Conservation (phyloP, 257 asterid species). For the Cruciata laevipes region DNA sequence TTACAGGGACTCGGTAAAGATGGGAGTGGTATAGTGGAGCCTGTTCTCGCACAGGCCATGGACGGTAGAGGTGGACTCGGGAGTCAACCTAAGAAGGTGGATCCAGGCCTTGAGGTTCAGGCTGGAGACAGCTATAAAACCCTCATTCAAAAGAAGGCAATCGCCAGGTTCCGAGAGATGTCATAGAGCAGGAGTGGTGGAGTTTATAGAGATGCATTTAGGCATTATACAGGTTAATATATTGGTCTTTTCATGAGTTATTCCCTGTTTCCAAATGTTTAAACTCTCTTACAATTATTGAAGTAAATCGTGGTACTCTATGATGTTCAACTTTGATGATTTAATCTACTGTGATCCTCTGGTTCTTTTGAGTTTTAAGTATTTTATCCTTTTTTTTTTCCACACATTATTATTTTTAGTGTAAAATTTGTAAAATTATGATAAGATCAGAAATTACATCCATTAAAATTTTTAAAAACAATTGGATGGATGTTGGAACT, state of each 20-base stretch:
- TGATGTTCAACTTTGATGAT: background rate
- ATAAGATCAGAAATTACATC: background rate
- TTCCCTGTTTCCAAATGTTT: background rate
- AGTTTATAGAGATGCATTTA: background rate
- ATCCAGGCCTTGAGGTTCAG: conserved; percentile 80
- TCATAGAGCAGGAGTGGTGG: conserved; percentile 24
- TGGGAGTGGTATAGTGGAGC: conserved; percentile 95
- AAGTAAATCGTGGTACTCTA: too few relatives aligned
- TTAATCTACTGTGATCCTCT: background rate
- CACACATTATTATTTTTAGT: too few relatives aligned
- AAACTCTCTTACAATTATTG: background rate
- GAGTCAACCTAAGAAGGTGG: conserved; percentile 76
- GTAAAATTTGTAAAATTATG: background rate
- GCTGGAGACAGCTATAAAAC: conserved; percentile 96
- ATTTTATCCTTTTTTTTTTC: too few relatives aligned
- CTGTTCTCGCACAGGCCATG: conserved; percentile 68
- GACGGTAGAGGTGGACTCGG: conserved; percentile 90
- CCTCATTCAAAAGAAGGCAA: conserved; percentile 94
- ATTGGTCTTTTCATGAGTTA: background rate
- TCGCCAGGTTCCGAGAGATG: conserved; percentile 95
- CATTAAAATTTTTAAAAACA: background rate
- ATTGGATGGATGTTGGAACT: background rate
- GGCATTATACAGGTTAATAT: background rate
- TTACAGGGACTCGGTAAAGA: conserved; percentile 89
- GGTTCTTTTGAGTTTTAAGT: too few relatives aligned